These are phyloP conservation scores for Isoetes taiwanensis DNA, from an alignment of 75 land plant species.

Conservation along the genomic window DNA sequence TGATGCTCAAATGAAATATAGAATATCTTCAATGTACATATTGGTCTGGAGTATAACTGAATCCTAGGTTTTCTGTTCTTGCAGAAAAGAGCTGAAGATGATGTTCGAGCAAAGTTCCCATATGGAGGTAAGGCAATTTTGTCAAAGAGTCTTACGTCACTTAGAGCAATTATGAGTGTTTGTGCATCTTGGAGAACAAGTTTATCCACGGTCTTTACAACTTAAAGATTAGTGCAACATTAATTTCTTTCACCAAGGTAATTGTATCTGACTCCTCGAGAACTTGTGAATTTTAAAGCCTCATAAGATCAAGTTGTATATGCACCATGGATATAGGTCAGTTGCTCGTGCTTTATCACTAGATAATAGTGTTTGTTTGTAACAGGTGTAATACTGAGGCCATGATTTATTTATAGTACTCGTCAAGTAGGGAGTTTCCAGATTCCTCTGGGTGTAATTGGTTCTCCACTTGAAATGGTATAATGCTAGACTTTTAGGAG, in stretches of 20 bases:
- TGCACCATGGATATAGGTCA: too few relatives aligned
- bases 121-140: conserved; percentile 53
- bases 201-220: too few relatives aligned
- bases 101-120: conserved; percentile 50
- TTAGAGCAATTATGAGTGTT: too few relatives aligned
- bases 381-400: conserved; percentile 82
- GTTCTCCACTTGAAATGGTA: conserved; percentile 80
- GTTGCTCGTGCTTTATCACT: too few relatives aligned
- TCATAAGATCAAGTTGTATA: too few relatives aligned
- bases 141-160: background rate
- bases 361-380: too few relatives aligned
- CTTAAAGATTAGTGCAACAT: background rate
- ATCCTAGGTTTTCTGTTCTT: background rate
- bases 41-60: too few relatives aligned
- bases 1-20: too few relatives aligned
- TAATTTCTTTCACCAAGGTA: background rate
- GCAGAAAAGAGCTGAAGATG: conserved; percentile 86
- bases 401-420: conserved; percentile 95
- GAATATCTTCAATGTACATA: too few relatives aligned
- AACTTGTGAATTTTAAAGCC: too few relatives aligned
- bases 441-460: conserved; percentile 74
- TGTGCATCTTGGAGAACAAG: too few relatives aligned
- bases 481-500: background rate
- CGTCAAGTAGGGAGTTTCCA: conserved; percentile 84
- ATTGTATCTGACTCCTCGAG: background rate